Conservation (phyloP, 2,329 filamentous ascomycete species). For the Achaetomium macrosporum region DNA sequence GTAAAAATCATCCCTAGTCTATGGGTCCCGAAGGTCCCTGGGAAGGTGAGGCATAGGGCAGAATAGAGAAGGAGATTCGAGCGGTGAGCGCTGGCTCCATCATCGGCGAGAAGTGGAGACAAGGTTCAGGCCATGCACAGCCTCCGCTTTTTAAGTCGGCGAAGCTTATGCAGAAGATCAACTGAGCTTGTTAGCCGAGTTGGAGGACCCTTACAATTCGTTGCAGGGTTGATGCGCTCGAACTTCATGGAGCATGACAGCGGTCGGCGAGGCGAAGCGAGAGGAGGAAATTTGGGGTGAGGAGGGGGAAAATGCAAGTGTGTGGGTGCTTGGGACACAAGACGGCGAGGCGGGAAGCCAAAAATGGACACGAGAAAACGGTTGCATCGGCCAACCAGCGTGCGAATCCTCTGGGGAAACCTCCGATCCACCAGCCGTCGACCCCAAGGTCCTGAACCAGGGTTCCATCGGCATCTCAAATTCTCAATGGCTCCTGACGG, state of each 20-base stretch:
- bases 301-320: constrained; percentile 11
- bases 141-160: too few relatives aligned
- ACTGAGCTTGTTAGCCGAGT: too few relatives aligned
- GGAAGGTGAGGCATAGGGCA: background rate
- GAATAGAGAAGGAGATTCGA: background rate
- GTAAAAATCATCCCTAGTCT: too few relatives aligned
- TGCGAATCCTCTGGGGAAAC: constrained; percentile 15
- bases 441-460: constrained; percentile 12
- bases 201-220: too few relatives aligned
- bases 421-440: constrained; percentile 20
- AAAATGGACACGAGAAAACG: constrained; percentile 42
- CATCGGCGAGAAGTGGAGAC: background rate
- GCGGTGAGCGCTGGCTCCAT: constrained; percentile 5
- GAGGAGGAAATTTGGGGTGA: constrained; percentile 4
- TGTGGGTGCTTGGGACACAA: constrained; percentile 4
- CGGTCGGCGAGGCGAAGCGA: too few relatives aligned
- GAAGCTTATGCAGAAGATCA: too few relatives aligned
- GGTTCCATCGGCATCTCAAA: constrained; percentile 12
- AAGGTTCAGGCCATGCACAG: too few relatives aligned
- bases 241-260: too few relatives aligned
- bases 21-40: background rate
- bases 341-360: constrained; percentile 25
- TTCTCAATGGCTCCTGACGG: background rate
- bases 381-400: constrained; percentile 35
- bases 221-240: too few relatives aligned